Evolutionary conservation across 495 filamentous ascomycete genomes (phyloP), one percentile per base, ranked within the genome.

Genomic region (Hypoxylon lienhwacheense): DNA sequence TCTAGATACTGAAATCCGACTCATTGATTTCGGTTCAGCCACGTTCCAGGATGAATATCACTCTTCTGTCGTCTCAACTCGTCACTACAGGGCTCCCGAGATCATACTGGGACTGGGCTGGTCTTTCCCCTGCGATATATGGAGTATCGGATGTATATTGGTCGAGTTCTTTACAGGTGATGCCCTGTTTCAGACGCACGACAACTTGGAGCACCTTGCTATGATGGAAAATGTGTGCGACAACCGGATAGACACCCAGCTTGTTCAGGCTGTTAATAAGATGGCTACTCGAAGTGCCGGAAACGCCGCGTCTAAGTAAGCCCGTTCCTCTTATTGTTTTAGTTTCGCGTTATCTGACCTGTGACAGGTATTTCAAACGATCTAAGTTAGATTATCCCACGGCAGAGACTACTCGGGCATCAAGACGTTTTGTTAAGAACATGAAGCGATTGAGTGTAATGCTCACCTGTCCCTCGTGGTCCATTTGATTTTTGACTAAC

Each of bases 81-180:
- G 93, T 8, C 95, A 98, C 66, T 98, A 98, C 59, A 84, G 93
- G 39, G 93, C 93, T 0, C 95, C 93, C 0, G 95, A 98, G 66
- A 98, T 98, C 63, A 98, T 98, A 41, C 77, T 98, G 25, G 93
- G 95, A 8, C 77, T 97, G 2, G 95, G 95, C 11, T 98, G 93
- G 95, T 97, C 90, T 51, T 97, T 87, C 67, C 92, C 93, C 0
- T 97, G 95, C 65, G 93, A 98, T 64, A 91, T 98, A 35, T 98
- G 93, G 95, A 97, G 92, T 74, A 97, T 98, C 41, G 95, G 95
- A 5, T 98, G 93, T 62, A 98, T 98, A 54, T 73, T 98, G 32
- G 95, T 98, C n/a, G 93, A 98, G 61, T 98, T 97, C 71, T 98
- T 90, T 67, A 98, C 95, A 1, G 93, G 95, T 2, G 95, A 98